Conservation (phyloP, 805 yeast genomes). For the Kuraishia capsulata region DNA sequence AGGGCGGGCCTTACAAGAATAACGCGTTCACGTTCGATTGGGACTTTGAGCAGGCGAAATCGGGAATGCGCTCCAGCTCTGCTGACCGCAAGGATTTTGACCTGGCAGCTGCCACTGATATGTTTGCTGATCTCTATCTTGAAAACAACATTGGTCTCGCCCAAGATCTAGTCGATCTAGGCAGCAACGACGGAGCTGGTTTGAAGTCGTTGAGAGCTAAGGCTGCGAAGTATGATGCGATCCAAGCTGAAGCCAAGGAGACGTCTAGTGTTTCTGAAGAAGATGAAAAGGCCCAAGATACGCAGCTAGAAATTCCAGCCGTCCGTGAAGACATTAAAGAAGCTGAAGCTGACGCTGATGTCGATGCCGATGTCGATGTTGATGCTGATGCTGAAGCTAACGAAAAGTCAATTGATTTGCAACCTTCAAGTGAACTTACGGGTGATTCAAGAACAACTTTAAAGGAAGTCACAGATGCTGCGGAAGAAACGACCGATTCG, state of each 20-base stretch:
- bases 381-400: too few relatives aligned
- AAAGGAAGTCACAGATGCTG: too few relatives aligned
- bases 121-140: conserved; percentile 1
- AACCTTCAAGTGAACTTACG: too few relatives aligned
- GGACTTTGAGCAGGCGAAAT: background rate
- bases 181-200: conserved; percentile 1
- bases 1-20: too few relatives aligned
- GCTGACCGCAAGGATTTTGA: background rate
- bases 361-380: too few relatives aligned
- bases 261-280: too few relatives aligned
- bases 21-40: background rate
- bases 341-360: too few relatives aligned
- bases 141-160: conserved; percentile 1
- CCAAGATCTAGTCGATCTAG: conserved; percentile 1
- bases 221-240: conserved; percentile 1
- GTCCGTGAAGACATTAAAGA: too few relatives aligned
- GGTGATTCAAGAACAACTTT: too few relatives aligned
- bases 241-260: background rate
- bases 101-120: background rate
- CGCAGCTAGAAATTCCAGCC: too few relatives aligned
- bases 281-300: background rate
- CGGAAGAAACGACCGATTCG: too few relatives aligned
- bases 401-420: too few relatives aligned
- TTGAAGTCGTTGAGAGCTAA: conserved; percentile 3
- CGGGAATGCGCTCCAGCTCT: background rate